Conservation (phyloP, 2,329 filamentous ascomycete genomes). For the Juglanconis oblonga region DNA sequence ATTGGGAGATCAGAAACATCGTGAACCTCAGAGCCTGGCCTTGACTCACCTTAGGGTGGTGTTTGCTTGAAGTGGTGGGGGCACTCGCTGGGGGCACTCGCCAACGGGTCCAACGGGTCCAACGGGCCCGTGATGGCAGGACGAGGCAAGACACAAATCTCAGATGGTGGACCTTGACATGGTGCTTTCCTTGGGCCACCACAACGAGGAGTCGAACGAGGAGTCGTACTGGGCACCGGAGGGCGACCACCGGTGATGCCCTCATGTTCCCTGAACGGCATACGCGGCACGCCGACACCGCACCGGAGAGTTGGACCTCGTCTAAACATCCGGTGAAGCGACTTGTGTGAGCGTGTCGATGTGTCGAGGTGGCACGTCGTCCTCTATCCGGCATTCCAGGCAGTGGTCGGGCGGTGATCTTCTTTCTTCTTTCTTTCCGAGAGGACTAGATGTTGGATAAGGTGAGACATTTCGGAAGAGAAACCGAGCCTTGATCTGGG, state of each 20-base stretch:
- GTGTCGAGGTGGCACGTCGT: conserved; percentile 15
- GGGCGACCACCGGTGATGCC: conserved; percentile 9
- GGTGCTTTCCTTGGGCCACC: conserved; percentile 14
- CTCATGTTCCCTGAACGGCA: conserved; percentile 7
- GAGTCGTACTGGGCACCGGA: conserved; percentile 9
- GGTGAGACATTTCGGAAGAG: conserved; percentile 13
- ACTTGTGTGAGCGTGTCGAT: not conserved
- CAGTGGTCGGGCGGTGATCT: not conserved
- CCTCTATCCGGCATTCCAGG: conserved; percentile 18
- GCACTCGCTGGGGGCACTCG: not conserved
- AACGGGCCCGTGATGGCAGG: not conserved
- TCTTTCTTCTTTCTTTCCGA: not conserved
- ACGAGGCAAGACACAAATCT: conserved; percentile 11
- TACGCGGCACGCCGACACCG: not conserved
- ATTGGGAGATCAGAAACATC: not conserved
- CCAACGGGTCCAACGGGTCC: not conserved
- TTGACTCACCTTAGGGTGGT: not conserved
- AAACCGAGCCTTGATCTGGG: not conserved
- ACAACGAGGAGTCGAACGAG: conserved; percentile 18
- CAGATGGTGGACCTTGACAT: conserved; percentile 15
- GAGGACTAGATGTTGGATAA: not conserved
- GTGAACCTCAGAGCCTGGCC: not conserved
- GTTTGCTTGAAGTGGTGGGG: not conserved
- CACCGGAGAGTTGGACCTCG: conserved; percentile 5
- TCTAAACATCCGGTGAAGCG: conserved; percentile 1